phyloP scores from a whole-genome alignment of 2,329 filamentous ascomycete genomes.

The Aspergillus jensenii region DNA sequence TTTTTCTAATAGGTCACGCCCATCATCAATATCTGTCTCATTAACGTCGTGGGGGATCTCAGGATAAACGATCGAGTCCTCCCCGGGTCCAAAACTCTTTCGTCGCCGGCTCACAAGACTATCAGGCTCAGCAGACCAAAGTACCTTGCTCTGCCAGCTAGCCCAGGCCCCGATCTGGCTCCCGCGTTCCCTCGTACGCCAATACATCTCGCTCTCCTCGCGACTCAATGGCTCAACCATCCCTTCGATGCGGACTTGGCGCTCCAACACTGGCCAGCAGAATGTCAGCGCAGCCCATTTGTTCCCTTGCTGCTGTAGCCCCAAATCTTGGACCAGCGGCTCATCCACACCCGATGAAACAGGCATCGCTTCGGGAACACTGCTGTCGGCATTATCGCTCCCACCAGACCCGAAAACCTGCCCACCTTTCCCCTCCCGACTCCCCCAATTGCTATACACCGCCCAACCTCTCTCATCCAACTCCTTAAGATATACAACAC shows the following conservation, averaged over 20 bases:
- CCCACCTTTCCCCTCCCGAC: slow-evolving; percentile 53
- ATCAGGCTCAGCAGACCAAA: slow-evolving; percentile 48
- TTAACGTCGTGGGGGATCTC: slow-evolving; percentile 30
- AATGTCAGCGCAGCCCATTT: slow-evolving; percentile 81
- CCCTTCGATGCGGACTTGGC: slow-evolving; percentile 90
- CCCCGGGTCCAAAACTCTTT: slow-evolving; percentile 25
- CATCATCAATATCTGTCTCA: slow-evolving; percentile 56
- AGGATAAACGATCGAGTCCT: slow-evolving; percentile 15
- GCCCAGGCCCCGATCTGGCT: slow-evolving; percentile 91
- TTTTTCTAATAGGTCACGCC: slow-evolving; percentile 70
- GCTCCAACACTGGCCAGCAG: slow-evolving; percentile 82
- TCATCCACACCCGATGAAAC: slow-evolving; percentile 50
- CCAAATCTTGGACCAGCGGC: slow-evolving; percentile 12
- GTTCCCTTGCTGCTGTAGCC: slow-evolving; percentile 51
- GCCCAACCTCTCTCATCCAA: slow-evolving; percentile 81
- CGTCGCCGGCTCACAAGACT: slow-evolving; percentile 24
- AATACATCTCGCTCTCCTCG: slow-evolving; percentile 71
- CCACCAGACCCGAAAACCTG: slow-evolving; percentile 37
- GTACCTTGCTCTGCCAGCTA: slow-evolving; percentile 78
- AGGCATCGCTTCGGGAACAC: slow-evolving; percentile 57
- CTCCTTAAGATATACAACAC: slow-evolving; percentile 94
- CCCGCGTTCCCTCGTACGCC: slow-evolving; percentile 68
- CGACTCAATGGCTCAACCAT: slow-evolving; percentile 62
- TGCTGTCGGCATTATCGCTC: slow-evolving; percentile 10
- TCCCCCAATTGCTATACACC: slow-evolving; percentile 89